Evolutionary conservation across 2,329 filamentous ascomycete genomes (phyloP).

Genomic region (Ophiostoma piceae): DNA sequence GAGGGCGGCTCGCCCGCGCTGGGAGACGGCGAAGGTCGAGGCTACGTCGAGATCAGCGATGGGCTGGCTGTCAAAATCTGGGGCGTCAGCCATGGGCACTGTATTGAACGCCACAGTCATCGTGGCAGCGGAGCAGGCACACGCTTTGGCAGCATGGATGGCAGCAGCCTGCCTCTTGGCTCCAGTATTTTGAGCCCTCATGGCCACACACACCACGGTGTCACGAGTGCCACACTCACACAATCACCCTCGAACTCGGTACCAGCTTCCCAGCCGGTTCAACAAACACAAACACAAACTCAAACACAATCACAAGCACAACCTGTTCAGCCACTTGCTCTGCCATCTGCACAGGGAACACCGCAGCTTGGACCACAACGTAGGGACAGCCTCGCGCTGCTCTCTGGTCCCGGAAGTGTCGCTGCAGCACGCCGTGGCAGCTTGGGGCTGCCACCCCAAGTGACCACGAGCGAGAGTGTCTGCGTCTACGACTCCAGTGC

Average conservation of each 20-base stretch:
- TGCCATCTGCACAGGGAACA: background rate
- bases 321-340: background rate
- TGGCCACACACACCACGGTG: background rate
- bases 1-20: conserved; percentile 83
- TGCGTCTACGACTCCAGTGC: conserved; percentile 85
- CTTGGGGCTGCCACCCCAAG: conserved; percentile 14
- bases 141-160: conserved; percentile 48
- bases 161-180: conserved; percentile 28
- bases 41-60: conserved; percentile 84
- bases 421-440: conserved; percentile 13
- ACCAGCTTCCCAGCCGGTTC: background rate
- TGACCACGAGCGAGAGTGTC: conserved; percentile 41
- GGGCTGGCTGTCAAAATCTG: conserved; percentile 84
- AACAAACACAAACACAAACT: background rate
- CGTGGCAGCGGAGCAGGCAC: conserved; percentile 54
- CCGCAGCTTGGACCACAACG: conserved; percentile 20
- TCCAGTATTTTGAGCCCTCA: background rate
- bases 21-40: conserved; percentile 71
- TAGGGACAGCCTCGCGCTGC: conserved; percentile 24
- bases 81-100: conserved; percentile 84
- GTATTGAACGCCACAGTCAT: conserved; percentile 67
- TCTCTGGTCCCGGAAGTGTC: conserved; percentile 13
- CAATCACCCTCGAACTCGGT: background rate
- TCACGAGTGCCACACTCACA: background rate
- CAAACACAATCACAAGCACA: background rate